These are phyloP conservation scores for Batkoa obscura DNA, from an alignment of 371 early-diverging fungal genomes.

Conservation along the genomic window DNA sequence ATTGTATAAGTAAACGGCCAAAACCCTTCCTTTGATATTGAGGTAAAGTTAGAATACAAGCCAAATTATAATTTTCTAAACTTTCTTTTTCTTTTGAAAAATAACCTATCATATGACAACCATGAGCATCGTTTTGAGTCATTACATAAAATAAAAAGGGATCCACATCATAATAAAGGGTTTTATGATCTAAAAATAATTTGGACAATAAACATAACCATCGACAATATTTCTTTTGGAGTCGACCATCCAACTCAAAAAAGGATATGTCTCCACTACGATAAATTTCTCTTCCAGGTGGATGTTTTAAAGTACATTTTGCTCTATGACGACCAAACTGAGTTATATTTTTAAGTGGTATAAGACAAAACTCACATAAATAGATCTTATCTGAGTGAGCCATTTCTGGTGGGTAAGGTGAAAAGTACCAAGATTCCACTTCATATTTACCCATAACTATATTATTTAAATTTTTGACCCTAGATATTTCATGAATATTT, in stretches of 20 bases:
- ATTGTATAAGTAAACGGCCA: slow-evolving; percentile 92
- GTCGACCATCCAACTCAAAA: slow-evolving; percentile 85
- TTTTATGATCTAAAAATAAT: slow-evolving; percentile 98
- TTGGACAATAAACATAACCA: slow-evolving; percentile 86
- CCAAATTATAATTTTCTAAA: slow-evolving; percentile 93
- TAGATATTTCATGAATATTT: slow-evolving; percentile 67
- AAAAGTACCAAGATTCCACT: slow-evolving; percentile 97
- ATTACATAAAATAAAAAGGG: slow-evolving; percentile 97
- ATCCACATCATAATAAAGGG: slow-evolving; percentile 98
- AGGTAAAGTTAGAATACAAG: slow-evolving; percentile 98
- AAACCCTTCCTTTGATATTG: slow-evolving; percentile 96
- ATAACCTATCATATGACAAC: slow-evolving; percentile 93
- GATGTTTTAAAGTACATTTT: slow-evolving; percentile 74
- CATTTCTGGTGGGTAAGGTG: slow-evolving; percentile 79
- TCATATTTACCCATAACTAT: slow-evolving; percentile 89
- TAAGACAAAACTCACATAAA: slow-evolving; percentile 87
- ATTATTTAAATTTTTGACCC: slow-evolving; percentile 80
- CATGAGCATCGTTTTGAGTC: slow-evolving; percentile 60
- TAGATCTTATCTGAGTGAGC: slow-evolving; percentile 53
- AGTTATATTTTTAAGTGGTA: slow-evolving; percentile 46
- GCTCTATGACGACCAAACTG: slow-evolving; percentile 46
- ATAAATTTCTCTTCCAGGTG: slow-evolving; percentile 89
- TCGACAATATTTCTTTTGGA: slow-evolving; percentile 75
- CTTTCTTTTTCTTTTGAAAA: slow-evolving; percentile 99
- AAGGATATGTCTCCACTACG: slow-evolving; percentile 67